Evolutionary conservation across 495 filamentous ascomycete genomes (phyloP).

Genomic region (Extremus antarcticus): DNA sequence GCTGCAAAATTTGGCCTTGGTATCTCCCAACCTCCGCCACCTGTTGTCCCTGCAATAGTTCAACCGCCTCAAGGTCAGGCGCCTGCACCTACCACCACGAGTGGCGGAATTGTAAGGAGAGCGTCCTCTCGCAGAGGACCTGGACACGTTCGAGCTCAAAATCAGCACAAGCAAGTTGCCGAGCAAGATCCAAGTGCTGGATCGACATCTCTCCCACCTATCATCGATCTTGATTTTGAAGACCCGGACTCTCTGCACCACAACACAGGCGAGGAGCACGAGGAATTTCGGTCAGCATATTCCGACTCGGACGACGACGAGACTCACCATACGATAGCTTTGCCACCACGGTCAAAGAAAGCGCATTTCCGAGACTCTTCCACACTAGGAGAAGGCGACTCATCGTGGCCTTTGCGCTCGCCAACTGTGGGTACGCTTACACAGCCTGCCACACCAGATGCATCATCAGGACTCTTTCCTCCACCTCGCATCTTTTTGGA

Average conservation of each 20-base stretch:
- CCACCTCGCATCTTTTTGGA: conserved; percentile 55
- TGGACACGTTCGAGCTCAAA: background rate
- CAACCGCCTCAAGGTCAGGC: background rate
- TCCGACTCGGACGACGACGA: background rate
- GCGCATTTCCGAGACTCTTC: background rate
- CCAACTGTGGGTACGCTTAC: background rate
- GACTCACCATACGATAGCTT: background rate
- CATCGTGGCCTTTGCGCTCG: background rate
- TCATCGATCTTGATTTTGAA: background rate
- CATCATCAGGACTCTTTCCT: conserved; percentile 22
- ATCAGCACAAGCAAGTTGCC: background rate
- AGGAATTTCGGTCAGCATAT: background rate
- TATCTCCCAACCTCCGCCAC: background rate
- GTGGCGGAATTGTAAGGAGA: no score
- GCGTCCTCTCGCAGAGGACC: background rate
- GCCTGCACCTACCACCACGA: no score
- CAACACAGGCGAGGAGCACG: background rate
- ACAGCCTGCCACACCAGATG: background rate
- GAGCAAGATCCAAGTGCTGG: background rate
- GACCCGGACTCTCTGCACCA: background rate
- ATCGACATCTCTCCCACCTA: background rate
- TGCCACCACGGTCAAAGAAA: background rate
- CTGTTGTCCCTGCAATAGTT: background rate
- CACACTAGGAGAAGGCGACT: background rate
- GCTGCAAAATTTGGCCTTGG: background rate